phyloP scores from a whole-genome alignment of 2,329 filamentous ascomycete genomes.

The Venturia oleaginea region DNA sequence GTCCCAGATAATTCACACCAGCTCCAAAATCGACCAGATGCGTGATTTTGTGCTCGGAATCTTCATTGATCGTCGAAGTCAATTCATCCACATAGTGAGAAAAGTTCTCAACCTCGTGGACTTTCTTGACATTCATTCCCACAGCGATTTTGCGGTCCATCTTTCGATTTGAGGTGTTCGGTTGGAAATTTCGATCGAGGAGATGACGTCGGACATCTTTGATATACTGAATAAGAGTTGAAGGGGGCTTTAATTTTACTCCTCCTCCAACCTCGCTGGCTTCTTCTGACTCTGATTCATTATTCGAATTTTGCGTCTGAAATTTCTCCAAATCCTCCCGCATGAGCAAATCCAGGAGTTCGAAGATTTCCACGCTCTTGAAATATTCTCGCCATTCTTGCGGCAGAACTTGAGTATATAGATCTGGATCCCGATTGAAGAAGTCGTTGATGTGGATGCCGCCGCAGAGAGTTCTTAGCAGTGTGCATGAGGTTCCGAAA shows the following conservation, averaged over 20 bases:
- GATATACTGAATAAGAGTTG: conserved; percentile 62
- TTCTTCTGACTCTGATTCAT: conserved; percentile 13
- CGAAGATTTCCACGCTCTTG: conserved; percentile 58
- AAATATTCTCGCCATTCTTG: conserved; percentile 77
- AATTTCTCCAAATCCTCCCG: conserved; percentile 57
- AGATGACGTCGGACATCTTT: conserved; percentile 59
- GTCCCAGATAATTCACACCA: conserved; percentile 90
- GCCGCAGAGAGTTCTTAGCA: conserved; percentile 84
- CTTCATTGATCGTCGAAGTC: background rate
- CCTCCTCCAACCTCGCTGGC: conserved; percentile 5
- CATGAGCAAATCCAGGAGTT: conserved; percentile 72
- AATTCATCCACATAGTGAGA: conserved; percentile 73
- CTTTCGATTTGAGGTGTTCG: conserved; percentile 2
- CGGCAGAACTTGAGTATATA: conserved; percentile 71
- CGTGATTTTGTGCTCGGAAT: conserved; percentile 45
- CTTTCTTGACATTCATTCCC: conserved; percentile 94
- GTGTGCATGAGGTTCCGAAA: conserved; percentile 64
- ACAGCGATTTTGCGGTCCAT: conserved; percentile 47
- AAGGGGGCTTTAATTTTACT: conserved; percentile 30
- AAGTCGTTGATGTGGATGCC: conserved; percentile 98
- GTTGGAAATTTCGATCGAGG: conserved; percentile 51
- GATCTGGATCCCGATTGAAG: conserved; percentile 73
- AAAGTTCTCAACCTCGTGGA: conserved; percentile 87
- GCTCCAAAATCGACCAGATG: conserved; percentile 95
- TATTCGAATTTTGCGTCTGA: conserved; percentile 16